These are phyloP conservation scores for Cutaneotrichosporon sp. DNA, from an alignment of 1,284 basidiomycete genomes.

Conservation along the genomic window DNA sequence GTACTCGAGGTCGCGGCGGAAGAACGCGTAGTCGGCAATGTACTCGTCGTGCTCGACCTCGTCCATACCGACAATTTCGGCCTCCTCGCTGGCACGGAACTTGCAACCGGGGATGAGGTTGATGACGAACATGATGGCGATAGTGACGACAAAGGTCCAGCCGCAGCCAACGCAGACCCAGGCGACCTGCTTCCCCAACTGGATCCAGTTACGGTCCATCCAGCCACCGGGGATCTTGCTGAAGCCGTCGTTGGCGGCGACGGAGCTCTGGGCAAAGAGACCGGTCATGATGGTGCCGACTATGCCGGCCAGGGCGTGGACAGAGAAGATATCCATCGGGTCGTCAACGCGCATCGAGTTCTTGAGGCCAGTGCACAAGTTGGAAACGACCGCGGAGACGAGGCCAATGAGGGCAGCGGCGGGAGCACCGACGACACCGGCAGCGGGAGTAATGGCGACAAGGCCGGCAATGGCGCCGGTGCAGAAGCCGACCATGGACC, in stretches of 20 bases:
- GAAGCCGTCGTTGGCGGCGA: slow-evolving; percentile 68
- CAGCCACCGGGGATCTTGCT: slow-evolving; percentile 65
- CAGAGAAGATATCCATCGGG: slow-evolving; percentile 73
- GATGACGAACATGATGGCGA: slow-evolving; percentile 58
- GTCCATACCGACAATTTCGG: slow-evolving; percentile 84
- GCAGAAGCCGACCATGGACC: slow-evolving; percentile 83
- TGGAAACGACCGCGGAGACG: slow-evolving; percentile 71
- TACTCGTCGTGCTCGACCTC: slow-evolving; percentile 53
- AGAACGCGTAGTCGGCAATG: slow-evolving; percentile 54
- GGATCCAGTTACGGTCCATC: slow-evolving; percentile 69
- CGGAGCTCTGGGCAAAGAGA: slow-evolving; percentile 70
- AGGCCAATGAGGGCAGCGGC: slow-evolving; percentile 71
- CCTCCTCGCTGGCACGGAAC: slow-evolving; percentile 70
- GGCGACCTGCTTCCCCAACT: slow-evolving; percentile 77
- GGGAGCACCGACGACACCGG: slow-evolving; percentile 53
- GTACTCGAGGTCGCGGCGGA: slow-evolving; percentile 51
- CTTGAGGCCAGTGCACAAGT: slow-evolving; percentile 82
- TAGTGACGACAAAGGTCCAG: slow-evolving; percentile 59
- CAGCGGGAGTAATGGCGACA: slow-evolving; percentile 74
- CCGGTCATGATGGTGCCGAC: slow-evolving; percentile 68
- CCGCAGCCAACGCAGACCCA: slow-evolving; percentile 70
- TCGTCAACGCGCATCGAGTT: slow-evolving; percentile 52
- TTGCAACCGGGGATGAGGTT: slow-evolving; percentile 74
- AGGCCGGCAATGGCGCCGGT: slow-evolving; percentile 64
- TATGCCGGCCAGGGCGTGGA: slow-evolving; percentile 86